These are phyloP conservation scores for Calonectria pteridis DNA, from an alignment of 2,329 filamentous ascomycete species.

Conservation along the genomic window DNA sequence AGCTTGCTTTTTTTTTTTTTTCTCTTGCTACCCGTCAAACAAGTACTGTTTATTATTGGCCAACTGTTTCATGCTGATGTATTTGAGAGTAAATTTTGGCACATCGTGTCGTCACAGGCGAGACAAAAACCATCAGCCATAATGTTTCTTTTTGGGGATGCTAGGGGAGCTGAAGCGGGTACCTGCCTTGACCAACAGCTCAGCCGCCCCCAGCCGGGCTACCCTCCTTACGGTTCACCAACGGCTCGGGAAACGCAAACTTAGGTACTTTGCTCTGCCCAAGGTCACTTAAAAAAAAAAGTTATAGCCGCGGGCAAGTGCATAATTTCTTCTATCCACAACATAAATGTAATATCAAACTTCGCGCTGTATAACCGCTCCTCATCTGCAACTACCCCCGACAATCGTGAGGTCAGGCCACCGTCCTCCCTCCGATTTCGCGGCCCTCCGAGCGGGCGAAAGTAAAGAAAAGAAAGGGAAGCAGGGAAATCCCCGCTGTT, in stretches of 20 bases:
- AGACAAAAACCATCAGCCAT: background rate
- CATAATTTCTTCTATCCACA: background rate
- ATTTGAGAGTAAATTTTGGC: background rate
- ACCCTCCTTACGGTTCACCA: slow-evolving; percentile 7
- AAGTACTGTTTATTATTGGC: background rate
- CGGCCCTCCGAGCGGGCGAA: background rate
- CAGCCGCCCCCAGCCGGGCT: background rate
- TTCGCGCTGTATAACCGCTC: background rate
- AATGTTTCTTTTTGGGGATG: background rate
- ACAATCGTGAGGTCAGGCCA: slow-evolving; percentile 2
- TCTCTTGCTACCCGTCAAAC: background rate
- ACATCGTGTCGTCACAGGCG: background rate
- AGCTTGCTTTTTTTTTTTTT: background rate
- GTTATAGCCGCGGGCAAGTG: background rate
- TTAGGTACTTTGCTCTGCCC: background rate
- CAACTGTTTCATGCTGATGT: background rate
- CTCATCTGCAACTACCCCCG: background rate
- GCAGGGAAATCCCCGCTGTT: background rate
- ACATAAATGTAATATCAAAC: background rate
- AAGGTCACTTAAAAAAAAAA: background rate
- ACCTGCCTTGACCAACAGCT: slow-evolving; percentile 17
- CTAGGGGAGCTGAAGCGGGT: slow-evolving; percentile 11
- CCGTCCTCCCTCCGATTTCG: background rate
- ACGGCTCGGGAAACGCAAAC: background rate
- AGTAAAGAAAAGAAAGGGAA: background rate